Conservation (phyloP, 1,284 basidiomycete species). For the Amylostereum areolatum region DNA sequence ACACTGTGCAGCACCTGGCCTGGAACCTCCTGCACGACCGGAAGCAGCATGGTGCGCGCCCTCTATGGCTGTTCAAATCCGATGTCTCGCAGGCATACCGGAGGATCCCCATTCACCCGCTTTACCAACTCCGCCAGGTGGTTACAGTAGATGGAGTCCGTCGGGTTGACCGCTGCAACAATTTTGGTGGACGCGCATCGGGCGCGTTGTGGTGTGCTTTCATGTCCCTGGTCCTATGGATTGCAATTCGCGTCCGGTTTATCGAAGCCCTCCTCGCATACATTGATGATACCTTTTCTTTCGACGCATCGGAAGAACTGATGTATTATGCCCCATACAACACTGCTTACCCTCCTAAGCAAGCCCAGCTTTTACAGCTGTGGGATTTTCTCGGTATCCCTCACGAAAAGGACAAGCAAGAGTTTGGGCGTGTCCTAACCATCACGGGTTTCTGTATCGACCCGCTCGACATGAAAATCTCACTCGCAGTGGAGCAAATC, state of each 20-base stretch:
- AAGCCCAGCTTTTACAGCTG: constrained; percentile 25
- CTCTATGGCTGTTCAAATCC: constrained; percentile 28
- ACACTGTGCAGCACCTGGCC: constrained; percentile 25
- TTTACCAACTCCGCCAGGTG: constrained; percentile 40
- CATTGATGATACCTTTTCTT: constrained; percentile 31
- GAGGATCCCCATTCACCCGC: constrained; percentile 27
- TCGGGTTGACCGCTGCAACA: constrained; percentile 25
- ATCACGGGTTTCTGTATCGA: constrained; percentile 30
- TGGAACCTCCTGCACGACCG: constrained; percentile 16
- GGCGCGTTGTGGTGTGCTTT: constrained; percentile 25
- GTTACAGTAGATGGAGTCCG: constrained; percentile 19
- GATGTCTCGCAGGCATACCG: constrained; percentile 34
- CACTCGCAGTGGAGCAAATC: constrained; percentile 10
- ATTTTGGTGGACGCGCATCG: constrained; percentile 26
- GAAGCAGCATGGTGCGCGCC: constrained; percentile 1
- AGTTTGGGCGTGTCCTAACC: constrained; percentile 14
- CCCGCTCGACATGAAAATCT: constrained; percentile 19
- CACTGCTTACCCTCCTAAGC: constrained; percentile 21
- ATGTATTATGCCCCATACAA: constrained; percentile 26
- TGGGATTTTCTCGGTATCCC: constrained; percentile 29
- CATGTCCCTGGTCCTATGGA: constrained; percentile 29
- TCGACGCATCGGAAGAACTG: constrained; percentile 14
- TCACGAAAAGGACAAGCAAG: constrained; percentile 27
- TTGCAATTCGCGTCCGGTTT: constrained; percentile 15
- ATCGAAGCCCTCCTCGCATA: constrained; percentile 24